Percentiles rank a stretch among this genome's conserved stretches.
Conservation (phyloP, 495 filamentous ascomycete genomes). For the Geopyxis carbonaria region DNA sequence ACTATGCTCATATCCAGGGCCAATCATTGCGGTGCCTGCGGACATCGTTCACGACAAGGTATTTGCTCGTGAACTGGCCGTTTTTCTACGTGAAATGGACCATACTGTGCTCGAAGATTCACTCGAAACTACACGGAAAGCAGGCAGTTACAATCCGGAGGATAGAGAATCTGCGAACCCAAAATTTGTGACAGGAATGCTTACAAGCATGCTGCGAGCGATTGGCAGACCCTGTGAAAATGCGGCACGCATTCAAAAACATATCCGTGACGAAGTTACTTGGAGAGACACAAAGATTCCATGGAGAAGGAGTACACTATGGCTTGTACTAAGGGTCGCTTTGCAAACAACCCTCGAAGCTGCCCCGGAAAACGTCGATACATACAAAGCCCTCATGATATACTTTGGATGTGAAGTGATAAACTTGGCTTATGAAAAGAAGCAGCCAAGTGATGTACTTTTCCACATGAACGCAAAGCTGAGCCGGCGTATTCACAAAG, state of each 20-base stretch:
- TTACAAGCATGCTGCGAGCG: conserved; percentile 33
- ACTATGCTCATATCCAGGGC: conserved; percentile 38
- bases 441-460: conserved; percentile 25
- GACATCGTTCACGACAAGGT: conserved; percentile 23
- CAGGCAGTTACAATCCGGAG: conserved; percentile 27
- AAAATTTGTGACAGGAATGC: conserved; percentile 37
- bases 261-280: conserved; percentile 43
- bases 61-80: conserved; percentile 29
- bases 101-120: conserved; percentile 27
- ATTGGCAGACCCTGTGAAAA: conserved; percentile 24
- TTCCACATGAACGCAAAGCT: conserved; percentile 37
- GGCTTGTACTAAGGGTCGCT: conserved; percentile 42
- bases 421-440: conserved; percentile 4
- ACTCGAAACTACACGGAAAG: conserved; percentile 31
- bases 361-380: conserved; percentile 2
- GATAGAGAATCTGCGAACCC: conserved; percentile 38
- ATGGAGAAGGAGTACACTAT: conserved; percentile 41
- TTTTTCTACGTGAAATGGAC: conserved; percentile 32
- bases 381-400: conserved; percentile 43
- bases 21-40: conserved; percentile 27
- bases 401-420: conserved; percentile 34
- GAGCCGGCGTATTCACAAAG: conserved; percentile 32
- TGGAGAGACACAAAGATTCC: conserved; percentile 30
- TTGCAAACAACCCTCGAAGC: conserved; percentile 29
- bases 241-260: conserved; percentile 32